Evolutionary conservation across 2,329 filamentous ascomycete genomes (phyloP), one percentile per base, ranked within the genome.

Genomic region (Coniosporium tulheliwenetii): DNA sequence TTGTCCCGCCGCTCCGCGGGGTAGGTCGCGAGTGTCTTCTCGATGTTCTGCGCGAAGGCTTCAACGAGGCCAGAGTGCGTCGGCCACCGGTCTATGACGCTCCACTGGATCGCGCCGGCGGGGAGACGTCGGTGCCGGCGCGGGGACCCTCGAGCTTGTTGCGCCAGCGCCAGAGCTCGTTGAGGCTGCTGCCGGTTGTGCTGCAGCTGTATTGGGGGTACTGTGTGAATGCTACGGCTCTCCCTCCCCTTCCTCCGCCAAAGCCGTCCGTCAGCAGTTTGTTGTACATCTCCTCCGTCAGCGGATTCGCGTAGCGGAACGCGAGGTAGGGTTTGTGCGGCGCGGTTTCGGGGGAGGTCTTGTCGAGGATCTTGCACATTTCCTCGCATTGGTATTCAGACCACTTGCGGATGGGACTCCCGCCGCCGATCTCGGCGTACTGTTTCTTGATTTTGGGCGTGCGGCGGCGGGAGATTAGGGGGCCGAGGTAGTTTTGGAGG

Each of bases 161-260:
- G 47, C 87, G 75, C 86, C 87, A 95, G 64, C 93, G 95, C 91
- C 91, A 98, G 31, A 98, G 65, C 64, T 98, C 91, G 54, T 98
- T 98, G 43, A 98, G 65, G 46, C 85, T 94, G 60, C 85, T 94
- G 15, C 91, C 91, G 0, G 91, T 98, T 1, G 91, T 98, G 14
- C 86, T 94, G 65, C 93, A 98, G 14, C 85, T 94, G 63, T 98
- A 98, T 59, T 98, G 91, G 2, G 91, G 91, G 53, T 98, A 98
- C 62, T 98, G 91, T 26, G 89, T 95, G 56, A 98, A 98, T 1
- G 91, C 91, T 4, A 98, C 86, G 1, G 93, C 91, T 43, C 91
- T 75, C 2, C 89, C 89, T n/a, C 87, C 87, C 45, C 77, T 85
- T 4, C 89, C 87, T 40, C 79, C 76, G 9, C 87, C 89, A 56